Percentiles rank a stretch among this genome's conserved stretches.
These are phyloP conservation scores for Clitoria ternatea DNA, from an alignment of 306 rosid genomes.

Conservation along the genomic window DNA sequence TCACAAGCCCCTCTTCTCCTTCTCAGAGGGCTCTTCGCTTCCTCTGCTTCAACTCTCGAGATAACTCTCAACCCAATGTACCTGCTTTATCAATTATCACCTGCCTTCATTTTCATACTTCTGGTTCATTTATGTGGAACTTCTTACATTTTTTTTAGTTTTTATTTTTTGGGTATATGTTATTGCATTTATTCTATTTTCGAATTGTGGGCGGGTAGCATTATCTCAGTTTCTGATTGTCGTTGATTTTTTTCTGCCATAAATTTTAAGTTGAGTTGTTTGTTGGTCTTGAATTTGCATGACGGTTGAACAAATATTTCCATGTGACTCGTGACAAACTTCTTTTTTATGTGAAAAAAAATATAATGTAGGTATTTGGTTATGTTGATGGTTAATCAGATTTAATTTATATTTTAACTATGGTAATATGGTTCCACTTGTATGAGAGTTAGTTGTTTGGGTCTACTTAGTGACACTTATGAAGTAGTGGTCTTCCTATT, in stretches of 20 bases:
- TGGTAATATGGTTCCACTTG: background rate
- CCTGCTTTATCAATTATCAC: background rate
- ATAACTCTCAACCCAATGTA: conserved; percentile 40
- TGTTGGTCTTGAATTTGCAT: background rate
- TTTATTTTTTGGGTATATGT: background rate
- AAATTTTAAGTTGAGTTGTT: background rate
- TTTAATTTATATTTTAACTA: background rate
- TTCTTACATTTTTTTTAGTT: background rate
- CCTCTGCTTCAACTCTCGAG: conserved; percentile 42
- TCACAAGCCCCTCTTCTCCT: conserved; percentile 3
- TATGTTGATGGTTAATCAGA: background rate
- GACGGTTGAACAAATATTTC: background rate
- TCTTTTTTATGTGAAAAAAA: background rate
- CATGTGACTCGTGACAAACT: background rate
- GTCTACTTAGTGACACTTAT: too few species aligned
- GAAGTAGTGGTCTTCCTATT: too few species aligned
- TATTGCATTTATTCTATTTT: background rate
- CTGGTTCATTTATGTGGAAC: background rate
- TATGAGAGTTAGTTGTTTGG: background rate
- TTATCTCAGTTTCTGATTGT: background rate
- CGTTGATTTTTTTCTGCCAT: background rate
- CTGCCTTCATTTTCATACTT: too few species aligned
- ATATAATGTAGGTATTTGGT: background rate
- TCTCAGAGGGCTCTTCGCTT: conserved; percentile 23
- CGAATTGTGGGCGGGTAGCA: background rate